Percentiles rank a stretch among this genome's conserved stretches.
Evolutionary conservation across 352 stramenopile species (phyloP).

Genomic region (Globisporangium okanoganense): DNA sequence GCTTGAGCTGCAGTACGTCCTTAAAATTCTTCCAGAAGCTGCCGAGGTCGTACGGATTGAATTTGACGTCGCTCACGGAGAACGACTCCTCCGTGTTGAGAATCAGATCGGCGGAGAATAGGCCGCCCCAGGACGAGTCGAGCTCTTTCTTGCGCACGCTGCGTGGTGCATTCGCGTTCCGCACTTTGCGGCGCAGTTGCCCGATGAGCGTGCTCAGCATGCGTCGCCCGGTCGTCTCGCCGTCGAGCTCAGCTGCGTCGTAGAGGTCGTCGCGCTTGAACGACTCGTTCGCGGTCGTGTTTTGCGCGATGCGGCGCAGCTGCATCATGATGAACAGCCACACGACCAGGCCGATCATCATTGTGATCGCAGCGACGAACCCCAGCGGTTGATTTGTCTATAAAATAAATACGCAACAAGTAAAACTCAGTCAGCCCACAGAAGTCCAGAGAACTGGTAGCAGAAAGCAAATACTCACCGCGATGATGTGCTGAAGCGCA

Average conservation of each 20-base stretch:
- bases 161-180: constrained; percentile 20
- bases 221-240: constrained; percentile 28
- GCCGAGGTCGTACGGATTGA: constrained; percentile 70
- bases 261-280: constrained; percentile 81
- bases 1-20: constrained; percentile 45
- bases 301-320: constrained; percentile 62
- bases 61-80: constrained; percentile 68
- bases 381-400: constrained; percentile 62
- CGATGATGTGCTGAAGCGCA: constrained; percentile 53
- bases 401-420: neutral
- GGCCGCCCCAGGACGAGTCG: constrained; percentile 69
- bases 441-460: neutral
- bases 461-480: constrained; percentile 21
- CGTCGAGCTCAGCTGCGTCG: constrained; percentile 48
- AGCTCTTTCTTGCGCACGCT: constrained; percentile 48
- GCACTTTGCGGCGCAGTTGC: constrained; percentile 28
- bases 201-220: constrained; percentile 52
- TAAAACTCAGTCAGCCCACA: no score
- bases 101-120: constrained; percentile 67
- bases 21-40: constrained; percentile 55
- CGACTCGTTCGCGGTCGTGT: constrained; percentile 74
- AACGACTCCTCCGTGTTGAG: constrained; percentile 71
- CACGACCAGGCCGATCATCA: constrained; percentile 57
- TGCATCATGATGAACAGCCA: constrained; percentile 78
- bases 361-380: constrained; percentile 59